Conservation (phyloP, 306 rosid species). For the Quercus wislizeni region DNA sequence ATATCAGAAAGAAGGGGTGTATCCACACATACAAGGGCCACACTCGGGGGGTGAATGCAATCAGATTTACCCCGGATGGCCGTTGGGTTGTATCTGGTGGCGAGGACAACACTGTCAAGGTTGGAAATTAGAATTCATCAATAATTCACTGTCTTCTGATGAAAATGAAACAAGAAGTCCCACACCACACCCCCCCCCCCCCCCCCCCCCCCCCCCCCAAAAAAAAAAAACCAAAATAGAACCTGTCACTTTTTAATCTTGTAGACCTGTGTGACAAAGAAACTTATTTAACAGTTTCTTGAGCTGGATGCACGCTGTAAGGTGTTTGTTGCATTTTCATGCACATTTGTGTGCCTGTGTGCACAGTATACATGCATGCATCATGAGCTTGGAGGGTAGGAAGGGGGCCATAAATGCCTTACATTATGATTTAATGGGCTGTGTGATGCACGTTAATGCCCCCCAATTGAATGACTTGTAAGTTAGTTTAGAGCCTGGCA, state of each 20-base stretch:
- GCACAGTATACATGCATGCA: background rate
- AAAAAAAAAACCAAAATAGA: too few relatives aligned
- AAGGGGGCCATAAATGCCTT: background rate
- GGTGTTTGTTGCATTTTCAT: background rate
- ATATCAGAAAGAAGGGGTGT: constrained; percentile 97
- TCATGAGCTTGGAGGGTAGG: too few relatives aligned
- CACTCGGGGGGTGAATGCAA: constrained; percentile 97
- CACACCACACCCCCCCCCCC: background rate
- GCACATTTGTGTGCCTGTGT: background rate
- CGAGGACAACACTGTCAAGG: constrained; percentile 99
- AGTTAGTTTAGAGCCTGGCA: background rate
- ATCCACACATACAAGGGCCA: constrained; percentile 99
- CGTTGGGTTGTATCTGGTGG: constrained; percentile 99
- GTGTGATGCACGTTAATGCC: background rate
- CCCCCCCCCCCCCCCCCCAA: too few relatives aligned
- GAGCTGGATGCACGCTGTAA: background rate
- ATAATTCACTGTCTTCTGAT: background rate
- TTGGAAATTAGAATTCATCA: constrained; percentile 19
- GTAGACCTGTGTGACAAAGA: background rate
- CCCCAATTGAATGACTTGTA: background rate
- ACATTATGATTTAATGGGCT: background rate
- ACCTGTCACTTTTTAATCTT: background rate
- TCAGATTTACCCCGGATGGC: constrained; percentile 99
- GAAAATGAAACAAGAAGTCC: background rate
- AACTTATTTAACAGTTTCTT: background rate